These are phyloP conservation scores for Salinomyces thailandicus DNA, from an alignment of 2,329 filamentous ascomycete genomes.

Conservation along the genomic window DNA sequence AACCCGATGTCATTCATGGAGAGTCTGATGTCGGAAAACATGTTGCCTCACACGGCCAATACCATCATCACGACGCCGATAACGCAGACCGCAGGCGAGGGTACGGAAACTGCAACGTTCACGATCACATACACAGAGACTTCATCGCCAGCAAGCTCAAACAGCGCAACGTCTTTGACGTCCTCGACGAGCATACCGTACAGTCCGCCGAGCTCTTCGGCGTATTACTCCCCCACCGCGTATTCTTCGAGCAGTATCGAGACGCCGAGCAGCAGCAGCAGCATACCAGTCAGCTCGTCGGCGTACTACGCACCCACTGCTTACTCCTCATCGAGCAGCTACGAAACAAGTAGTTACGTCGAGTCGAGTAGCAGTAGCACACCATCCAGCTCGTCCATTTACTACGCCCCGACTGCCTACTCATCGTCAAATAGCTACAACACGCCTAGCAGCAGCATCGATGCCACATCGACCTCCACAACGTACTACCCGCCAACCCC, in stretches of 20 bases:
- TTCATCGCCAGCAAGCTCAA: constrained; percentile 5
- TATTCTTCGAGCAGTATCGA: not conserved
- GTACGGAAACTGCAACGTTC: constrained; percentile 5
- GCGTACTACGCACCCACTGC: not conserved
- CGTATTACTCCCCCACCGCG: not conserved
- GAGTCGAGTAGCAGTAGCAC: not conserved
- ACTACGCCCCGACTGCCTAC: not conserved
- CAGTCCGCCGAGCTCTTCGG: not conserved
- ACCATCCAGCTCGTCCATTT: not conserved
- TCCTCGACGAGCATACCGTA: constrained; percentile 6
- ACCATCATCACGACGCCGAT: constrained; percentile 6
- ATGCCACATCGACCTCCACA: no score
- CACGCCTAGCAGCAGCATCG: not conserved
- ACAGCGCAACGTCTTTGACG: constrained; percentile 7
- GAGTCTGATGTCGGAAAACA: constrained; percentile 1
- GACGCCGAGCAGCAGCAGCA: not conserved
- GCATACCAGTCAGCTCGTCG: not conserved
- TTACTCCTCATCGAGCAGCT: not conserved
- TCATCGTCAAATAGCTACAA: not conserved
- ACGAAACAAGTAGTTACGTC: not conserved
- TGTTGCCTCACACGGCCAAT: constrained; percentile 5
- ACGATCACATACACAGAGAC: constrained; percentile 13
- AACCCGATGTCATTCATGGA: constrained; percentile 4
- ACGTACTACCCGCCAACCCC: no score
- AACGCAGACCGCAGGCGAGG: constrained; percentile 1